These are phyloP conservation scores for Sugiyamaella grinbergsii DNA, from an alignment of 1,139 yeast genomes.

Conservation along the genomic window DNA sequence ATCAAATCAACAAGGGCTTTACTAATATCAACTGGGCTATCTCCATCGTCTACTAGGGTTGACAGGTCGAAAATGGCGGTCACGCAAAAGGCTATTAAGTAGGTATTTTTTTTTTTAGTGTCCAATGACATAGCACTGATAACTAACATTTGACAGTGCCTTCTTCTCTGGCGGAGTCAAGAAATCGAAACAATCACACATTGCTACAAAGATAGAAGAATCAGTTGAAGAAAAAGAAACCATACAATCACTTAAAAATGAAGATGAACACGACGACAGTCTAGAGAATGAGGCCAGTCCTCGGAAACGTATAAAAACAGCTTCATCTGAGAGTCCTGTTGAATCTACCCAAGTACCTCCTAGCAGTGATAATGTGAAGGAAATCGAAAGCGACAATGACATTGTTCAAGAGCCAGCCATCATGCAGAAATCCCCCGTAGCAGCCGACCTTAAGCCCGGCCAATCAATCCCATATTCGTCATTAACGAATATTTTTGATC, in stretches of 20 bases:
- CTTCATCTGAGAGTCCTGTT: not conserved
- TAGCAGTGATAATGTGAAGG: slow-evolving; percentile 1
- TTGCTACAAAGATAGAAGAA: not conserved
- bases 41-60: not conserved
- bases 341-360: not conserved
- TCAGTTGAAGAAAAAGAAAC: not conserved
- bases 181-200: slow-evolving; percentile 9
- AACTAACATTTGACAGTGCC: slow-evolving; percentile 4
- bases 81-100: slow-evolving; percentile 18
- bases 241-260: not conserved
- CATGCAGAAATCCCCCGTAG: no score
- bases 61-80: slow-evolving; percentile 13
- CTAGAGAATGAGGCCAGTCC: not conserved
- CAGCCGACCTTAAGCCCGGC: slow-evolving; percentile 6
- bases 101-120: not conserved
- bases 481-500: slow-evolving; percentile 68
- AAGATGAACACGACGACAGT: not conserved
- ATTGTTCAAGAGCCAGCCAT: no score
- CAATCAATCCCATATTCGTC: slow-evolving; percentile 16
- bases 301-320: not conserved
- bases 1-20: not conserved
- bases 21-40: not conserved
- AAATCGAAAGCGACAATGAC: no score
- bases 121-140: no score
- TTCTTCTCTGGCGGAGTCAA: slow-evolving; percentile 15